Evolutionary conservation across 208 protist genomes (phyloP).

Genomic region (Acanthamoeba culbertsoni): DNA sequence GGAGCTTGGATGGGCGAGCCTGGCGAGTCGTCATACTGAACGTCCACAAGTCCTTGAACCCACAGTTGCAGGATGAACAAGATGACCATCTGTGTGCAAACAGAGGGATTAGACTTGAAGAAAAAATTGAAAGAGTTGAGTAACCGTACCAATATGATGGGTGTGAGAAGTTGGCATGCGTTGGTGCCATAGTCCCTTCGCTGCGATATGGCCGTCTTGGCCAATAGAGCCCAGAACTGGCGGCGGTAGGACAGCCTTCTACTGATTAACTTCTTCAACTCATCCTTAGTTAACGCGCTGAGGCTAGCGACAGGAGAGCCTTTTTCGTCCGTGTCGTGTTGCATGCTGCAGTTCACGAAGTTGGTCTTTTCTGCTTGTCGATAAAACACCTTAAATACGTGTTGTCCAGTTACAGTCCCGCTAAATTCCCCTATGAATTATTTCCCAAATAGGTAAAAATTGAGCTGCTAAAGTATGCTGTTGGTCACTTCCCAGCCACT

Average conservation of each 20-base stretch:
- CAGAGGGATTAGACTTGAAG: neutral
- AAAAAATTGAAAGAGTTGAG: neutral
- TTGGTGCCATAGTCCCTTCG: slow-evolving; percentile 2
- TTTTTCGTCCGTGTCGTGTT: no score
- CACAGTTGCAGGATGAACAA: slow-evolving; percentile 20
- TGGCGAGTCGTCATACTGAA: neutral
- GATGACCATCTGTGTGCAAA: neutral
- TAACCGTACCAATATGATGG: neutral
- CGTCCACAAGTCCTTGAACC: neutral
- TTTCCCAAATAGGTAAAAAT: neutral
- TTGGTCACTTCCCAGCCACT: no score
- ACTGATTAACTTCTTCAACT: neutral
- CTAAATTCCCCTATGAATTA: no score
- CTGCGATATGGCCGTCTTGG: slow-evolving; percentile 50
- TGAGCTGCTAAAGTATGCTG: neutral
- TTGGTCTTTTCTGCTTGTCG: no score
- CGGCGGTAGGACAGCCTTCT: neutral
- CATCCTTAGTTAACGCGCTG: neutral
- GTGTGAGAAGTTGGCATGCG: neutral
- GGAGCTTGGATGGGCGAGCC: neutral
- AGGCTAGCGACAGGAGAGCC: no score
- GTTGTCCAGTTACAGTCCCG: no score
- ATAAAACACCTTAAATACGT: no score
- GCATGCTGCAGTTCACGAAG: no score
- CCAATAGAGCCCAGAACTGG: slow-evolving; percentile 34